Conservation (phyloP, 2,329 filamentous ascomycete genomes). For the Lasiodiplodia sp. region DNA sequence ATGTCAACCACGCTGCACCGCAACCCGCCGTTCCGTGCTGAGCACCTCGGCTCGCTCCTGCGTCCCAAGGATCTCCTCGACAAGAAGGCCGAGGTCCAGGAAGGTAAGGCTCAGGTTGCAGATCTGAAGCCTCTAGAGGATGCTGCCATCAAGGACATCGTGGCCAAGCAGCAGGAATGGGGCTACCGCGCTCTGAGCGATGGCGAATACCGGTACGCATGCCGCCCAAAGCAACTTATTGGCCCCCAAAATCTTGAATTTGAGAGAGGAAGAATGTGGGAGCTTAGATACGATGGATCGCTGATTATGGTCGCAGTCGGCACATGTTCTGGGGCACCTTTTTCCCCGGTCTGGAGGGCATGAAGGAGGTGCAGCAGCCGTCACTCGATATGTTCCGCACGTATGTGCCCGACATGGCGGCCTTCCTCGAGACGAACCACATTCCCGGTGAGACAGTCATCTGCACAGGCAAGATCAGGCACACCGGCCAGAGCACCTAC, state of each 20-base stretch:
- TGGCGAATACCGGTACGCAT: conserved; percentile 65
- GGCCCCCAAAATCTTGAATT: no score
- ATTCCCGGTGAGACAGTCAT: conserved; percentile 63
- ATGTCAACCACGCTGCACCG: conserved; percentile 36
- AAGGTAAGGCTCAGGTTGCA: conserved; percentile 60
- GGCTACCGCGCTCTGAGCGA: conserved; percentile 69
- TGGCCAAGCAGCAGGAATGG: conserved; percentile 67
- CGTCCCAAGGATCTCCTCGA: conserved; percentile 67
- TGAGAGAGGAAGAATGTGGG: not conserved
- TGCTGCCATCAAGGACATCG: conserved; percentile 68
- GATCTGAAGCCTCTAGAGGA: conserved; percentile 69
- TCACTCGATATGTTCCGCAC: conserved; percentile 60
- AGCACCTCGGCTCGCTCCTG: conserved; percentile 74
- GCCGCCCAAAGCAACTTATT: no score
- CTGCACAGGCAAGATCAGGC: conserved; percentile 63
- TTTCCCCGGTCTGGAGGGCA: conserved; percentile 59
- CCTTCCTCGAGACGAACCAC: conserved; percentile 64
- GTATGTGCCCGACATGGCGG: conserved; percentile 67
- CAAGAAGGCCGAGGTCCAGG: conserved; percentile 61
- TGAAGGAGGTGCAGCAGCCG: conserved; percentile 57
- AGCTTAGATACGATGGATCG: not conserved
- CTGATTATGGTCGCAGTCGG: conserved; percentile 33
- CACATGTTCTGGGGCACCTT: conserved; percentile 63
- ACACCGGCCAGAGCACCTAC: conserved; percentile 61
- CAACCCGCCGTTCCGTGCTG: conserved; percentile 70